Conservation (phyloP, 2,329 filamentous ascomycete genomes). For the Aspergillus unguis region DNA sequence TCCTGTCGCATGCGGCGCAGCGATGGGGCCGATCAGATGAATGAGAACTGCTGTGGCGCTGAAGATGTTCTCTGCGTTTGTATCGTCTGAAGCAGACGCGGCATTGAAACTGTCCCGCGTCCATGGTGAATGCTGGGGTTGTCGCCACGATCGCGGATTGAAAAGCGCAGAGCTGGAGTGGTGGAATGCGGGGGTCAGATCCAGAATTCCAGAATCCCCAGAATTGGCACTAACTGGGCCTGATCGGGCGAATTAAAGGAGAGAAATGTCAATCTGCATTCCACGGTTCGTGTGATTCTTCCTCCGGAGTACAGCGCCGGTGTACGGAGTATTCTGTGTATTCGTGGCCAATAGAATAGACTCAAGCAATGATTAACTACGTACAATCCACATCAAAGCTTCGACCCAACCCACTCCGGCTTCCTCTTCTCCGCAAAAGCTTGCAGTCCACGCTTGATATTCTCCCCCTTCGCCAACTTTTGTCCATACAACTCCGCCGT, state of each 20-base stretch:
- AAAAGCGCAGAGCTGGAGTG: background rate
- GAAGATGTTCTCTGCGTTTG: slow-evolving; percentile 38
- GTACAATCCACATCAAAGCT: slow-evolving; percentile 2
- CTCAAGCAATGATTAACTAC: too few relatives aligned
- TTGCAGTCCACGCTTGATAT: slow-evolving; percentile 77
- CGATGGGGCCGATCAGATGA: slow-evolving; percentile 31
- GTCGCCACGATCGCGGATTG: background rate
- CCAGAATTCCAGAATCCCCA: background rate
- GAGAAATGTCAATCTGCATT: background rate
- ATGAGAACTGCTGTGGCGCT: slow-evolving; percentile 35
- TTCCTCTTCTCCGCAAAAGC: slow-evolving; percentile 72
- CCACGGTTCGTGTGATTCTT: background rate
- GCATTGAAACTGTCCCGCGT: slow-evolving; percentile 22
- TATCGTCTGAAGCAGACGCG: slow-evolving; percentile 34
- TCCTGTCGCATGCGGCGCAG: slow-evolving; percentile 30
- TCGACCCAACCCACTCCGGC: slow-evolving; percentile 66
- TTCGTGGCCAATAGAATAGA: too few relatives aligned
- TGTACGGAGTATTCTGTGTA: too few relatives aligned
- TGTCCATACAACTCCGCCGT: slow-evolving; percentile 81
- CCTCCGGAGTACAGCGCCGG: too few relatives aligned
- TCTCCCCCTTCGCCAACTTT: slow-evolving; percentile 76
- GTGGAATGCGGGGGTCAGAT: background rate
- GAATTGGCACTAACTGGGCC: background rate
- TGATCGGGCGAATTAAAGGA: background rate
- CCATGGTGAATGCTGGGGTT: background rate